Percentiles rank a stretch among this genome's conserved stretches.
These are phyloP conservation scores for bread wheat (Triticum aestivum) DNA, from an alignment of 176 grass and related monocot genomes.

Conservation along the genomic window DNA sequence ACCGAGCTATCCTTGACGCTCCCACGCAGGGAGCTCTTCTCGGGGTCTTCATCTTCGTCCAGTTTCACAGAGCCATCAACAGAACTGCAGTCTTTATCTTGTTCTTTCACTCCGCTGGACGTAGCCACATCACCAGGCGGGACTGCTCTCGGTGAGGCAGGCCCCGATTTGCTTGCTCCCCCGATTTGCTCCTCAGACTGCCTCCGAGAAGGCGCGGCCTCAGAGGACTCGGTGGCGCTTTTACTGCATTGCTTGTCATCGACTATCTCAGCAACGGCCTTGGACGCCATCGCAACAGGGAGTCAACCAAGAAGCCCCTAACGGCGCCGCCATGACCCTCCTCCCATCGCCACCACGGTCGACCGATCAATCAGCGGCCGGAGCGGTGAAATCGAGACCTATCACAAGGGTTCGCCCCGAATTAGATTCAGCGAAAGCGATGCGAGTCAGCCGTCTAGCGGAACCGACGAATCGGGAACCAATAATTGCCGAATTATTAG, in stretches of 20 bases:
- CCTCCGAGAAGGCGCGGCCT: neutral
- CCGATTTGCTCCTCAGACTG: constrained; percentile 2
- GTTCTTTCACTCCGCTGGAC: constrained; percentile 21
- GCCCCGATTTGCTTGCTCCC: constrained; percentile 5
- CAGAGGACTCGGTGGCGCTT: neutral
- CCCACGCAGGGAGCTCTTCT: constrained; percentile 30
- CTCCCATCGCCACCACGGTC: neutral
- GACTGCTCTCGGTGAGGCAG: neutral
- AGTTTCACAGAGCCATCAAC: constrained; percentile 27
- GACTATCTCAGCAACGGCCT: neutral
- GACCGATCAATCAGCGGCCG: constrained; percentile 8
- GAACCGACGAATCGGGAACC: neutral
- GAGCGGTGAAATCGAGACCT: constrained; percentile 14
- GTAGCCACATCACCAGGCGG: neutral
- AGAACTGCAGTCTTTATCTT: neutral
- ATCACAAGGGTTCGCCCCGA: neutral
- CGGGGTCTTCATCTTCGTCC: constrained; percentile 20
- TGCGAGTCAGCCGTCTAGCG: neutral
- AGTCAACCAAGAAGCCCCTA: neutral
- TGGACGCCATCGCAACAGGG: constrained; percentile 39
- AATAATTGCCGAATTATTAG: constrained; percentile 10
- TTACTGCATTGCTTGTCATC: constrained; percentile 17
- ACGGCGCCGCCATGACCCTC: neutral
- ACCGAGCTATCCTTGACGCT: constrained; percentile 43
- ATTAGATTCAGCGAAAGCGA: constrained; percentile 2